Evolutionary conservation across 257 asterid genomes (phyloP).

Genomic region (Rubia yunnanensis): DNA sequence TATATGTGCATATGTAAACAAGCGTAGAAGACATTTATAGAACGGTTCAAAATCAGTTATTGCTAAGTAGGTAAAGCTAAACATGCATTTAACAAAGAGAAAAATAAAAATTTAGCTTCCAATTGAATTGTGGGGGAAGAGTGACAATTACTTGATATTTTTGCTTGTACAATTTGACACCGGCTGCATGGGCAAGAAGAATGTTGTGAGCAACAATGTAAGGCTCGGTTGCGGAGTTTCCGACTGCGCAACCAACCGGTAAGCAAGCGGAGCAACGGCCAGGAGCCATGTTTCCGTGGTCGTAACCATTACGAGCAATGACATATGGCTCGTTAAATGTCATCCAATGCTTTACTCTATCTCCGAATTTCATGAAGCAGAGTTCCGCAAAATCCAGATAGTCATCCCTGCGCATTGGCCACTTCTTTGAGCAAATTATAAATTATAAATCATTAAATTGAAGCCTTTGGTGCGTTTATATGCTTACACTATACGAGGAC

Average conservation of each 20-base stretch:
- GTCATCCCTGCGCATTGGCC: conserved; percentile 7
- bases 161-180: not conserved
- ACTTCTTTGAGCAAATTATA: no score
- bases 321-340: conserved; percentile 10
- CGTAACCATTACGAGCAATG: not conserved
- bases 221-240: conserved; percentile 16
- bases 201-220: conserved; percentile 12
- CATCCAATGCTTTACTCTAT: conserved; percentile 13
- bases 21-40: no score
- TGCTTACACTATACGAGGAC: conserved; percentile 5
- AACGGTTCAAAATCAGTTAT: no score
- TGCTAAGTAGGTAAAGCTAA: no score
- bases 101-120: no score
- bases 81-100: no score
- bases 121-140: no score
- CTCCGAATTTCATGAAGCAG: conserved; percentile 14
- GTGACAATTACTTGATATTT: not conserved
- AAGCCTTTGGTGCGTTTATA: no score
- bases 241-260: not conserved
- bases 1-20: no score
- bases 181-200: conserved; percentile 14
- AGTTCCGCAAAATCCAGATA: conserved; percentile 12
- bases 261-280: conserved; percentile 11
- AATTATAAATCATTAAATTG: no score
- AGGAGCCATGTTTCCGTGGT: not conserved